Evolutionary conservation across 2,329 filamentous ascomycete genomes (phyloP).

Genomic region (Arthrobotrys sinensis): DNA sequence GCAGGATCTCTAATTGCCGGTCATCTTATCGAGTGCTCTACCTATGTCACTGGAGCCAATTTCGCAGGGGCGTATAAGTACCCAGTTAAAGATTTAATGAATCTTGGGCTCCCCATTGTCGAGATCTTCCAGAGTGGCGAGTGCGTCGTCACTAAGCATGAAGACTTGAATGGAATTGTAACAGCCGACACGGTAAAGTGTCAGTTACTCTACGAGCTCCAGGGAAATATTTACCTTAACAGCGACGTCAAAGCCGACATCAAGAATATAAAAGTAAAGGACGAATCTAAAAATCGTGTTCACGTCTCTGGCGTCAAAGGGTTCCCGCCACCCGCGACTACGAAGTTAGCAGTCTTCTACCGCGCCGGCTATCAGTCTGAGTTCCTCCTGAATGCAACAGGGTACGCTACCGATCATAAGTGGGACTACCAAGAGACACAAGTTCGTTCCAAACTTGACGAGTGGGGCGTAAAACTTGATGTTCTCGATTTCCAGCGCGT

Average conservation of each 20-base stretch:
- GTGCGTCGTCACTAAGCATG: slow-evolving; percentile 71
- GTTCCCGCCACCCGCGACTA: slow-evolving; percentile 70
- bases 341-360: slow-evolving; percentile 72
- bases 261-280: slow-evolving; percentile 66
- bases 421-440: slow-evolving; percentile 71
- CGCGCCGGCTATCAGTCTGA: slow-evolving; percentile 71
- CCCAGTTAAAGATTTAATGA: slow-evolving; percentile 68
- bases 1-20: slow-evolving; percentile 72
- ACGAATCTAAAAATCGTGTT: slow-evolving; percentile 66
- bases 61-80: slow-evolving; percentile 72
- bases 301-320: slow-evolving; percentile 69
- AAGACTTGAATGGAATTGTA: slow-evolving; percentile 69
- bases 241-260: slow-evolving; percentile 70
- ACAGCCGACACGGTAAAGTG: slow-evolving; percentile 68
- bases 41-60: slow-evolving; percentile 73
- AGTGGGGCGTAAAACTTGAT: slow-evolving; percentile 68
- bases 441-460: slow-evolving; percentile 68
- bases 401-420: slow-evolving; percentile 71
- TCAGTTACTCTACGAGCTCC: slow-evolving; percentile 72
- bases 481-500: slow-evolving; percentile 72
- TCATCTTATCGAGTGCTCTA: slow-evolving; percentile 73
- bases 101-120: slow-evolving; percentile 71
- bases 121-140: slow-evolving; percentile 70
- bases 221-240: slow-evolving; percentile 71
- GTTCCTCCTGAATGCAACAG: slow-evolving; percentile 69